Base-by-base conservation (phyloP, 345 rosid species). In the Leavenworthia alabamica region DNA sequence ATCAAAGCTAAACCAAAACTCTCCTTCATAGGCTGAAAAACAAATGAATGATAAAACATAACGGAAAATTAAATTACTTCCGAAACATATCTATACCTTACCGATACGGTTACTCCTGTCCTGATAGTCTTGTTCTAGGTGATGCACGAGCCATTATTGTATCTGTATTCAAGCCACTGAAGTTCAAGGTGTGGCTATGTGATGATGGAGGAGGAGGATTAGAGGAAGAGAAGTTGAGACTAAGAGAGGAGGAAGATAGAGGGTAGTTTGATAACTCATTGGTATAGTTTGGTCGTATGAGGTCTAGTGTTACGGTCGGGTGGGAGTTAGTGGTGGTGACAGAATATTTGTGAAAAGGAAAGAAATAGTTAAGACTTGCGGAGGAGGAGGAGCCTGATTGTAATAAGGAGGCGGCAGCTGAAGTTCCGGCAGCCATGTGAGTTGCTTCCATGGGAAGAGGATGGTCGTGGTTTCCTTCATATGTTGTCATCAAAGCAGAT, bases 241-340 rank as follows among this genome's bases (percentile, higher is more conserved):
- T 33, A 4, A 53, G 37, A 10, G 80, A 42, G 4, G 84, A 55
- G 5, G 74, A 53, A 28, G 74, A 54, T 54, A 39, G 54, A 52
- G 73, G 48, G 11, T 68, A 26, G 37, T 51, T 20, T 69, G 74
- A 67, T 56, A 75, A 28, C 13, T 70, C 62, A 42, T 16, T 64
- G 33, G 39, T 31, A 47, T 68, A 70, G 60, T 60, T 33, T 54
- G 80, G 73, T 36, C 78, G 17, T 23, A 84, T 81, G 64, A 81
- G 89, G 68, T 87, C 95, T 27, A 87, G 72, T 46, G 85, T 81
- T 63, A 84, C 73, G 5, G 95, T 81, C 0, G 91, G 89, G 60
- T 80, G 84, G 4, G 89, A 62, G 59, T 75, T 72, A 43, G 73
- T 48, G 33, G 82, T 66, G 13, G 88, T 71, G 66, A 84, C 67